Conservation (phyloP, 164 flowering plant species). For the Tetrastigma voinierianum region DNA sequence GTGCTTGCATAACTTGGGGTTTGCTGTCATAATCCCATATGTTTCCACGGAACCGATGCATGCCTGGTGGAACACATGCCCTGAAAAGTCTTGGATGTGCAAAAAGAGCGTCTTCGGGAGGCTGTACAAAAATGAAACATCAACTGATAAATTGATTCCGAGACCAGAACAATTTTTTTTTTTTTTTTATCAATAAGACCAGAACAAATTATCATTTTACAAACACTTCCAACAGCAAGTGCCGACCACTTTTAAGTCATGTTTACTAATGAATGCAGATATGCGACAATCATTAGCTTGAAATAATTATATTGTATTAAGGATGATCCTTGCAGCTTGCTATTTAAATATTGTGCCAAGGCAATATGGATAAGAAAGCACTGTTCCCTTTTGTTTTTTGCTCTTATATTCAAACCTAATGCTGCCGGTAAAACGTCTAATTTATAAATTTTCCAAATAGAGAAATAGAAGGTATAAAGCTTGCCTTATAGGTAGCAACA, state of each 20-base stretch:
- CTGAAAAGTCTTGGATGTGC: constrained; percentile 93
- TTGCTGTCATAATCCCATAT: constrained; percentile 91
- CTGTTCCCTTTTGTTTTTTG: no score
- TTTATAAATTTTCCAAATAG: background rate
- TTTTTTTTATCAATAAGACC: no score
- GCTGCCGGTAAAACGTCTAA: no score
- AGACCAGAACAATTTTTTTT: no score
- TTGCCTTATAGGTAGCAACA: constrained; percentile 80
- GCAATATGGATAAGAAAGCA: no score
- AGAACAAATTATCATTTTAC: background rate
- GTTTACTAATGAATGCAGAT: no score
- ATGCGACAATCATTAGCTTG: no score
- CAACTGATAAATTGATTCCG: background rate
- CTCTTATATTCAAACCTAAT: no score
- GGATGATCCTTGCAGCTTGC: no score
- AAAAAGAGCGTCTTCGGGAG: constrained; percentile 90
- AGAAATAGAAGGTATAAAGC: constrained; percentile 5
- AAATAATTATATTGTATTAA: no score
- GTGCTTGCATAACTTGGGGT: constrained; percentile 78
- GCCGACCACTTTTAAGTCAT: background rate
- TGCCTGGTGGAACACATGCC: constrained; percentile 97
- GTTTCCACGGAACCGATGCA: constrained; percentile 95
- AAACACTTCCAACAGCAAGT: constrained; percentile 1
- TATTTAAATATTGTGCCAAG: no score
- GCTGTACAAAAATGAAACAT: constrained; percentile 37